Base-by-base conservation (phyloP, 2,329 filamentous ascomycete genomes). In the Pyrenochaeta sp. region DNA sequence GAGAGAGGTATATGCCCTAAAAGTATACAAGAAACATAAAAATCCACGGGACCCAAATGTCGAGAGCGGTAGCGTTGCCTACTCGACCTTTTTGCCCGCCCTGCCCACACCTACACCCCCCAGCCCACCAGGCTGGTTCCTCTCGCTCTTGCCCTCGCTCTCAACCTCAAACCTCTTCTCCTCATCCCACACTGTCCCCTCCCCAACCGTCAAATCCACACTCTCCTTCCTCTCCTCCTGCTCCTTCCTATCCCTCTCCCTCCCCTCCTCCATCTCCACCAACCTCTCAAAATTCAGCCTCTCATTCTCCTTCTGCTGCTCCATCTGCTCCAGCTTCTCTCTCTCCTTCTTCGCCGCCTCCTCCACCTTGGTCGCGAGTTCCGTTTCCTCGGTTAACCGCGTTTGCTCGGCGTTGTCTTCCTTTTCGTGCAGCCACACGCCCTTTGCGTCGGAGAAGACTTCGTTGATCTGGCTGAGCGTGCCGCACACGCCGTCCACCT, bases 361-460 rank as follows among this genome's bases (percentile, higher is more conserved):
- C 6, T 51, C 52, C 1, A 58, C 32, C 28, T 47, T 45, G 8
- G 46, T 41, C 14, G 17, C 39, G 14, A 49, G 32, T 5, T 59
- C 51, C 4, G 35, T 26, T 23, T 62, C 49, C 10, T 53, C 58
- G 7, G 52, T 35, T 3, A 40, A 24, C 3, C 61, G 37, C 6
- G 43, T 40, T 15, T 50, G 24, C 27, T 55, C 63, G 3, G 38
- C 52, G 6, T 51, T 41, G 1, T 52, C 37, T 10, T 68, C 64
- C 0, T 38, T 15, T 30, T 71, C 67, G 21, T 68, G 64, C 15
- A 71, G 35, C 68, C 69, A 72, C 2, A 68, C 62, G 0, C 77
- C 79, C 18, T 72, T 67, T 0, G 70, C 73, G 53, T 82, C 79
- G 6, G 66, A 61, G 51, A 82, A 82, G 0, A 80, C 60, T 22